Base-by-base conservation (phyloP, 768 basidiomycete genomes). In the Gymnopilus junonius region DNA sequence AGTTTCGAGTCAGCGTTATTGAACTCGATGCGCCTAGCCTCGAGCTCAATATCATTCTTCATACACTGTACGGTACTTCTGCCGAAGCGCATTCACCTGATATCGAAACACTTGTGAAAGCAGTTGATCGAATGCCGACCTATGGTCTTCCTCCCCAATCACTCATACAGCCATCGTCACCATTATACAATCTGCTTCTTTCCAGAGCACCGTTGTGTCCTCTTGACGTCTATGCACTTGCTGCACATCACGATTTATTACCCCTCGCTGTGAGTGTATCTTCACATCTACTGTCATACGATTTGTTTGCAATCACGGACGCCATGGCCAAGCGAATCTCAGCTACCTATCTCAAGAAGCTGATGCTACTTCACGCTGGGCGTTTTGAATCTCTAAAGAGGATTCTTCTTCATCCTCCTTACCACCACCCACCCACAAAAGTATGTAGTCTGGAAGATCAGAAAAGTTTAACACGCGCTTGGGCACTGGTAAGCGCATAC, bases 41-140 rank as follows among this genome's bases (percentile, higher is more conserved):
- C 1, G 74, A 83, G 4, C 74, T 89, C 63, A 88, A 87, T 64
- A 71, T 88, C 60, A 70, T 89, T 23, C 71, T 89, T 29, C 87
- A 89, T 65, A 70, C 80, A 15, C 63, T 87, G n/a, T 88, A 88
- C 67, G 73, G 79, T 56, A 75, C 81, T 43, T 77, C 85, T 12
- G 83, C 81, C 63, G 74, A 81, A 23, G 80, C 82, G 23, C 85
- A 84, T 70, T 78, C 80, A 10, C 85, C 88, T 7, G 68, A 80
- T 11, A 76, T 85, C 43, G 77, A 83, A 27, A 79, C 79, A 6
- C 72, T 90, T 39, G 68, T 76, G 31, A 67, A 73, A 4, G 82
- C 86, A 12, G 75, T 88, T 20, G 75, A 77, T 59, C 71, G 73
- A 10, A 72, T 76, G 71, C 67, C 71, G 3, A 20, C 43, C 2